Evolutionary conservation across 345 rosid species (phyloP).

Genomic region (Populus euphratica): DNA sequence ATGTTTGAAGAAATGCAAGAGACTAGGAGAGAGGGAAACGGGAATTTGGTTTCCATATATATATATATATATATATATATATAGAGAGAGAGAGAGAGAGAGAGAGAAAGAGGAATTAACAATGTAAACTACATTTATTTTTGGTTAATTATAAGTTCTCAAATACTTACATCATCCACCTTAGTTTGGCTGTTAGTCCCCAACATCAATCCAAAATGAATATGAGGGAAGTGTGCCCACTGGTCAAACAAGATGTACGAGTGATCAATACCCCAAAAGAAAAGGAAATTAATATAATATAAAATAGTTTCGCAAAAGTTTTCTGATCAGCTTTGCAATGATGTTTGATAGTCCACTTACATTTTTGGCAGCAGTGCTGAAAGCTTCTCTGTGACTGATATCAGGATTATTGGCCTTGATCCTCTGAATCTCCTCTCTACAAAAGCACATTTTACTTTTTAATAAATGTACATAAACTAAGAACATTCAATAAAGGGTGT

Average conservation of each 20-base stretch:
- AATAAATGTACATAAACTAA: not conserved
- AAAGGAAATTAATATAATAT: not conserved
- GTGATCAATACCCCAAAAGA: conserved; percentile 5
- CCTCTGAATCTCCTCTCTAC: conserved; percentile 98
- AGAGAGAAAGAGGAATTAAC: not conserved
- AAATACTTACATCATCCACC: conserved; percentile 19
- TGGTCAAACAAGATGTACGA: conserved; percentile 11
- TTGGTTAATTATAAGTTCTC: not conserved
- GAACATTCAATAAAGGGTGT: not conserved
- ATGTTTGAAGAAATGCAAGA: too few relatives aligned
- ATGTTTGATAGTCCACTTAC: conserved; percentile 38
- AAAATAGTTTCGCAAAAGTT: not conserved
- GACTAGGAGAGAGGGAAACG: too few relatives aligned
- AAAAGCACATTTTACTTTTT: not conserved
- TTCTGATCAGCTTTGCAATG: not conserved
- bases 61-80: too few relatives aligned
- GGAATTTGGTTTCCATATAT: too few relatives aligned
- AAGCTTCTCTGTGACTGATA: conserved; percentile 96
- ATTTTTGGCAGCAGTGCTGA: conserved; percentile 97
- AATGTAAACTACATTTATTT: not conserved
- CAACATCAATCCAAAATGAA: conserved; percentile 80
- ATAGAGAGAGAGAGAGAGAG: too few relatives aligned
- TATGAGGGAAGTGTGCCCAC: conserved; percentile 99
- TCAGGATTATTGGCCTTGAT: conserved; percentile 95
- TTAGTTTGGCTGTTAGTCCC: conserved; percentile 68